Conservation (phyloP, 1,284 basidiomycete genomes). For the Ustilago crameri region DNA sequence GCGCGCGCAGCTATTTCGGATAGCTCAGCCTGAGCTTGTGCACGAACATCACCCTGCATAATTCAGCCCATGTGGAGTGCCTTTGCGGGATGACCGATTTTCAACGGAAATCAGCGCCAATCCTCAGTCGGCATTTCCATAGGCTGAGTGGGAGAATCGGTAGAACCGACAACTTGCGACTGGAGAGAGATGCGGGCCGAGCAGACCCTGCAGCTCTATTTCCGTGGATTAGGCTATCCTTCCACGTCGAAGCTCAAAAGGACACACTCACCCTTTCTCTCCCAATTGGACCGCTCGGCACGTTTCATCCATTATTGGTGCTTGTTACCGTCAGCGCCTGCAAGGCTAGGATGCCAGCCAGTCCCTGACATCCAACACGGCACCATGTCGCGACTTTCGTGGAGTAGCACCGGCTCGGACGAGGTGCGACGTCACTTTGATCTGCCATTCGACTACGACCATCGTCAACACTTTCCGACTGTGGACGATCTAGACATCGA, state of each 20-base stretch:
- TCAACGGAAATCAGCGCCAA: slow-evolving; percentile 7
- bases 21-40: not conserved
- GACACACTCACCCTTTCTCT: not conserved
- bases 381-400: slow-evolving; percentile 27
- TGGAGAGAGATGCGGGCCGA: not conserved
- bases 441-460: slow-evolving; percentile 20
- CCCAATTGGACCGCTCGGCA: not conserved
- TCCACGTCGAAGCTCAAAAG: not conserved
- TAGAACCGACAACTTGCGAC: slow-evolving; percentile 7
- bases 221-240: not conserved
- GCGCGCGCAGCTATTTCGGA: not conserved
- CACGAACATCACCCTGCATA: slow-evolving; percentile 3
- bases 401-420: slow-evolving; percentile 30
- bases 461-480: not conserved
- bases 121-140: not conserved
- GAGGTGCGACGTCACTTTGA: slow-evolving; percentile 31
- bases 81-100: slow-evolving; percentile 1
- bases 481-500: not conserved
- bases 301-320: no score
- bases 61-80: not conserved
- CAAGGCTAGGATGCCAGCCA: not conserved
- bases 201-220: slow-evolving; percentile 1
- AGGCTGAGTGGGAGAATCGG: slow-evolving; percentile 4
- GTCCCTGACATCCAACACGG: not conserved
- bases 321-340: no score